Base-by-base conservation (phyloP, 1,284 basidiomycete species). In the Melampsora americana region DNA sequence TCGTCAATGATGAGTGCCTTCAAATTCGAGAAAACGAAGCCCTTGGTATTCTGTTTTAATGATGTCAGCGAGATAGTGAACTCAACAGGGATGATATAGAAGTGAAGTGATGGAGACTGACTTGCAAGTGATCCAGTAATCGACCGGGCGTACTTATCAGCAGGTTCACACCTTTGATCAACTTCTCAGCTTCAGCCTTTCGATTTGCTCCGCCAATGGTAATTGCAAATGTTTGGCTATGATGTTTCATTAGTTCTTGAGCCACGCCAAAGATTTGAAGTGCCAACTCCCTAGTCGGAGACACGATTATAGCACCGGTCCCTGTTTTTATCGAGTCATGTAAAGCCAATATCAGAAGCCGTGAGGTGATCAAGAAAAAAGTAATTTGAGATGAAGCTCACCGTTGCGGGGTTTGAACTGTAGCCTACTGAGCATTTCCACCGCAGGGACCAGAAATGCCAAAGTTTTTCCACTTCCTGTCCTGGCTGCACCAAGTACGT, bases 401-500 rank as follows among this genome's bases (percentile, higher is more conserved):
- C 94, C 94, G 83, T 99, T 99, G 80, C 94, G 87, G 68, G 95
- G 94, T 85, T 97, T 99, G 87, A 98, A 99, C 83, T 96, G 93
- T 82, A 99, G 87, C 76, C 92, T 87, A 85, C 91, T 90, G 77
- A 99, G 85, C 82, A 99, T 85, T 84, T 99, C 96, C 16, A 98
- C 86, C 1, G 92, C 92, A 11, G 96, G 96, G 65, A 99, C 90
- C 77, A 99, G 86, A 85, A 99, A 99, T 0, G 96, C 94, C 78
- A 99, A 87, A 6, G 96, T 99, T 86, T 99, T 99, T 69, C 96
- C 96, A 18, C 90, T 92, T n/a, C 96, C 96, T 28, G 96, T 99
- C 79, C 91, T 88, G 20, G 96, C 96, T 56, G 96, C 95, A 79
- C 96, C 96, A 18, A 99, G 87, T 2, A 99, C 95, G 82, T 99